phyloP scores from a whole-genome alignment of 2,329 filamentous ascomycete species.

The Neofusicoccum umdonicola region DNA sequence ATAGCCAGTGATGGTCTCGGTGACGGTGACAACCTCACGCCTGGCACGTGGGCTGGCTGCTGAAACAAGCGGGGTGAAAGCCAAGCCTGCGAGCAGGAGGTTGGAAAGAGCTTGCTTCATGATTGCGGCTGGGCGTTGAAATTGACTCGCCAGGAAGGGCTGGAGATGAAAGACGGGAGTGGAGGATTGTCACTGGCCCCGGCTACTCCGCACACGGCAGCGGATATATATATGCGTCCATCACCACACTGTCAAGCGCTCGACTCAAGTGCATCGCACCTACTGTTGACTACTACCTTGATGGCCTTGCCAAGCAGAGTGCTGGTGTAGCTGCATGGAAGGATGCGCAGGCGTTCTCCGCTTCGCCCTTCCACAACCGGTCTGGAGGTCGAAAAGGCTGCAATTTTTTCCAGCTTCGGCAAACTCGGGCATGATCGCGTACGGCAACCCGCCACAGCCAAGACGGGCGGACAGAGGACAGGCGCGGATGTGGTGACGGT shows the following conservation, averaged over 20 bases:
- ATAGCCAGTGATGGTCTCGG: conserved; percentile 25
- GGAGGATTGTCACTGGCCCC: neutral
- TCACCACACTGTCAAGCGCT: no score
- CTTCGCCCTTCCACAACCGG: neutral
- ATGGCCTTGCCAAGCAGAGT: neutral
- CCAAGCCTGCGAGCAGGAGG: neutral
- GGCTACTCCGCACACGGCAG: neutral
- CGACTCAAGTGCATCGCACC: neutral
- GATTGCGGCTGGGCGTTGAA: neutral
- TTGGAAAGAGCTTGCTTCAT: conserved; percentile 3
- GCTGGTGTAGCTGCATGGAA: neutral
- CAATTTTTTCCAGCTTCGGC: neutral
- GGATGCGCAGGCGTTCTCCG: neutral
- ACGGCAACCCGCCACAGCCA: neutral
- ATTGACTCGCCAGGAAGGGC: neutral
- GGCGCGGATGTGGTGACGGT: neutral
- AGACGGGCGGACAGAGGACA: neutral
- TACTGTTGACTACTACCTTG: neutral
- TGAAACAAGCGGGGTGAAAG: neutral
- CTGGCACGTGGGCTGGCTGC: neutral
- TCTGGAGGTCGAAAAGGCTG: neutral
- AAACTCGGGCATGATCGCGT: neutral
- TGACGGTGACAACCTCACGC: conserved; percentile 19
- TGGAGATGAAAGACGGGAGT: neutral
- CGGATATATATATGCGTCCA: neutral